Conservation (phyloP, 306 rosid species). For the Purshia tridentata region DNA sequence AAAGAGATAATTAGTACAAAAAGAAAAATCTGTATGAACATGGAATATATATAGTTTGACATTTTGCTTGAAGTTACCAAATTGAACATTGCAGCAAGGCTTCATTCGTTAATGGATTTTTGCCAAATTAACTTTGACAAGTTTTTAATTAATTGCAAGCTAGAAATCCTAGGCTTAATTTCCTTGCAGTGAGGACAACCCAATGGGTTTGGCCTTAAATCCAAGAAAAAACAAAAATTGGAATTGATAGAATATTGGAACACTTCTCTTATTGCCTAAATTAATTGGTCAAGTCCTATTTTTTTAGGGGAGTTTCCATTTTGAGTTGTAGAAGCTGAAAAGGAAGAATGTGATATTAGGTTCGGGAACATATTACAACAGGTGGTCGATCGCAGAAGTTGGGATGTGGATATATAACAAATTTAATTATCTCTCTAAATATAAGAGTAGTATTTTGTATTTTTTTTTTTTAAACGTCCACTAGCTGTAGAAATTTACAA, state of each 20-base stretch:
- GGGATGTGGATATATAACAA: too few species aligned
- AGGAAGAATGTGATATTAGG: slow-evolving; percentile 2
- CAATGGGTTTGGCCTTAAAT: slow-evolving; percentile 34
- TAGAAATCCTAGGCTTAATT: slow-evolving; percentile 36
- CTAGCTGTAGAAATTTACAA: too few species aligned
- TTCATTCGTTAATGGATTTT: slow-evolving; percentile 36
- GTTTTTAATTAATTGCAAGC: slow-evolving; percentile 29
- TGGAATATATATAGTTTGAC: slow-evolving; percentile 37
- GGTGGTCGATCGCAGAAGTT: too few species aligned
- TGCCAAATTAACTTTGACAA: slow-evolving; percentile 67
- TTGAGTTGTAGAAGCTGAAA: slow-evolving; percentile 24
- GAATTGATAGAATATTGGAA: slow-evolving; percentile 11
- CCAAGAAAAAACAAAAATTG: not conserved
- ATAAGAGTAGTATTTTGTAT: too few species aligned
- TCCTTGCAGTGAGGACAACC: slow-evolving; percentile 24
- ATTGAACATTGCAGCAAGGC: slow-evolving; percentile 40
- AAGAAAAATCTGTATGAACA: slow-evolving; percentile 14
- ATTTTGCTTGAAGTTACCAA: slow-evolving; percentile 43
- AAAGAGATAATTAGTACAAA: slow-evolving; percentile 12
- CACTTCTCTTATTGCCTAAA: not conserved
- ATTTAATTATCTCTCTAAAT: too few species aligned
- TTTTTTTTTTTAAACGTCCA: too few species aligned
- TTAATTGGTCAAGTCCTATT: slow-evolving; percentile 30
- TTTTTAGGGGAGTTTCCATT: slow-evolving; percentile 52
- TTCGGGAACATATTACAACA: not conserved